A percentile compares a stretch with the other conserved stretches of the same genome.
These are phyloP conservation scores for Cladosporium sp. DNA, from an alignment of 2,329 filamentous ascomycete species.

Conservation along the genomic window DNA sequence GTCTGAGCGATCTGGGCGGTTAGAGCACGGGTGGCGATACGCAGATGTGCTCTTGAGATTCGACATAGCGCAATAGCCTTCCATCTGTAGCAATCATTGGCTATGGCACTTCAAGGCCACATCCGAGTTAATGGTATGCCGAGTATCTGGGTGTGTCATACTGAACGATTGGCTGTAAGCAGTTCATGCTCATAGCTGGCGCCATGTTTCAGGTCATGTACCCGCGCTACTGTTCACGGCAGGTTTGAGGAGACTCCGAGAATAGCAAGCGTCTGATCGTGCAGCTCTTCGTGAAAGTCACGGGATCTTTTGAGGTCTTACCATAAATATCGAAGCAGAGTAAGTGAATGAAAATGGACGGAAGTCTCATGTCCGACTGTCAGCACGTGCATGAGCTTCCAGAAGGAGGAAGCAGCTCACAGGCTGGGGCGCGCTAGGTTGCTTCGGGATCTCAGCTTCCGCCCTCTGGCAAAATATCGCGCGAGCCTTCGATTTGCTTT, in stretches of 20 bases:
- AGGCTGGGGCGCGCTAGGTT: neutral
- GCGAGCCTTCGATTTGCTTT: neutral
- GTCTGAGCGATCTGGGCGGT: constrained; percentile 7
- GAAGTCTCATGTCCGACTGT: neutral
- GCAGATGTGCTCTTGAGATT: neutral
- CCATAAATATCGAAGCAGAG: neutral
- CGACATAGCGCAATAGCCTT: neutral
- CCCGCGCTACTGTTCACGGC: neutral
- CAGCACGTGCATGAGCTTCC: neutral
- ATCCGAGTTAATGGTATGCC: neutral
- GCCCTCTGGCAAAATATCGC: constrained; percentile 12
- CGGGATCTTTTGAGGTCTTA: neutral
- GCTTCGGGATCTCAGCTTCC: constrained; percentile 13
- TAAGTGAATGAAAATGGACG: neutral
- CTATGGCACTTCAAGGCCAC: neutral
- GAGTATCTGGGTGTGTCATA: constrained; percentile 7
- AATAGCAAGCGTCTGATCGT: neutral
- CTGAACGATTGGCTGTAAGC: constrained; percentile 2
- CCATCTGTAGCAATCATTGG: neutral
- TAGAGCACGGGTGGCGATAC: neutral
- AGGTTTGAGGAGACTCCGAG: neutral
- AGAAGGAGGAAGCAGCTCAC: neutral
- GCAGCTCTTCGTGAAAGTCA: neutral
- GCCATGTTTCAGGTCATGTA: constrained; percentile 11
- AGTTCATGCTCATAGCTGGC: neutral